These are phyloP conservation scores for Populus trichocarpa DNA, from an alignment of 441 rosid species.

Conservation along the genomic window DNA sequence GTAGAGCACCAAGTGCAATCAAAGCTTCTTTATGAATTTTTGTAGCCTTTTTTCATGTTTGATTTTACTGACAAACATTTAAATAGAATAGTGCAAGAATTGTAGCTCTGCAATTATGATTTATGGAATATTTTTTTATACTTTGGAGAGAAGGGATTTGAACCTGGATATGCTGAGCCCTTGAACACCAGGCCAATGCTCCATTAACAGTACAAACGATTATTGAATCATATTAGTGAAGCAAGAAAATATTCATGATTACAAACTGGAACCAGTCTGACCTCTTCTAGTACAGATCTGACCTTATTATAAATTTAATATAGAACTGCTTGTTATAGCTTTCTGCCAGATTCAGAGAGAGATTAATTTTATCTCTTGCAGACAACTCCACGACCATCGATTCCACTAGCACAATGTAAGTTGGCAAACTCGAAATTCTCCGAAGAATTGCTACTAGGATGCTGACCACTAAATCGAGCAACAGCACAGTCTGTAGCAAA, in stretches of 20 bases:
- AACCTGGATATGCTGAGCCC: not conserved
- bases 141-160: no score
- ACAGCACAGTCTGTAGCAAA: not conserved
- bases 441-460: not conserved
- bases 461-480: not conserved
- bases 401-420: not conserved
- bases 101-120: not conserved
- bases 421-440: not conserved
- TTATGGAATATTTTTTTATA: no score
- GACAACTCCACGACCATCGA: not conserved
- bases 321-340: not conserved
- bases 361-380: not conserved
- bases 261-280: not conserved
- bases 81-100: not conserved
- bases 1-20: no score
- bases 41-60: no score
- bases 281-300: not conserved
- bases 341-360: not conserved
- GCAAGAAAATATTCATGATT: not conserved
- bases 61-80: no score
- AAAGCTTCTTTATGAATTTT: no score
- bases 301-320: no score
- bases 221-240: not conserved
- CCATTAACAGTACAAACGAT: no score
- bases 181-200: no score